A percentile compares a stretch with the other conserved stretches of the same genome.
These are phyloP conservation scores for Rehmannia glutinosa DNA, from an alignment of 257 asterid genomes.

Conservation along the genomic window DNA sequence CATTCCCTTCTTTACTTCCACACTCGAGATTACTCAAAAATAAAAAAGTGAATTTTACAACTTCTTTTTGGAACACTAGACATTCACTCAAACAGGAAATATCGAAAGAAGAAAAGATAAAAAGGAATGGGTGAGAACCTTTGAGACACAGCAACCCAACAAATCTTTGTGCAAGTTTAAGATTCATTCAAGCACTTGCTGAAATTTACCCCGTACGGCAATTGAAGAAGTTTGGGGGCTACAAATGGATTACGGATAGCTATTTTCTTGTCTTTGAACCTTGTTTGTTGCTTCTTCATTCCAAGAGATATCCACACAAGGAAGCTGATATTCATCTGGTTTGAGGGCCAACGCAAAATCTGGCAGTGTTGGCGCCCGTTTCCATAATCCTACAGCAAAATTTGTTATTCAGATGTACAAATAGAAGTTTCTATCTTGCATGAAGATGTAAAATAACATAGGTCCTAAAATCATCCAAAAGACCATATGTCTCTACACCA, in stretches of 20 bases:
- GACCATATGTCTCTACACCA: too few species aligned
- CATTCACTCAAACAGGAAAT: slow-evolving; percentile 15
- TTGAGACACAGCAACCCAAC: slow-evolving; percentile 13
- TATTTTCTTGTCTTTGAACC: slow-evolving; percentile 22
- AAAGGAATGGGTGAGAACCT: too few species aligned
- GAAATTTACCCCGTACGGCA: not conserved
- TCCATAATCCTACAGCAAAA: slow-evolving; percentile 91
- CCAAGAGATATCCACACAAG: slow-evolving; percentile 66
- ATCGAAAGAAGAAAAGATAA: slow-evolving; percentile 5
- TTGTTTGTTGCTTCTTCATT: slow-evolving; percentile 42
- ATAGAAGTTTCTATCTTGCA: too few species aligned
- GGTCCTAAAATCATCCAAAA: not conserved
- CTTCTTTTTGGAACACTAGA: not conserved
- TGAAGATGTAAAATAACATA: too few species aligned
- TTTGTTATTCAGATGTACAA: too few species aligned
- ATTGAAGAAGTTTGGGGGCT: not conserved
- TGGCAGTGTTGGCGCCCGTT: slow-evolving; percentile 92
- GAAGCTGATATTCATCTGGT: slow-evolving; percentile 92
- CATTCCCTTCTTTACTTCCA: slow-evolving; percentile 18
- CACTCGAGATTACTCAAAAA: slow-evolving; percentile 13
- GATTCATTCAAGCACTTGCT: not conserved
- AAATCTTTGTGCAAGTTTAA: not conserved
- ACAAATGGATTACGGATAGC: not conserved
- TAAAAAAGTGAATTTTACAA: slow-evolving; percentile 9
- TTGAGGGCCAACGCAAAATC: slow-evolving; percentile 91